These are phyloP conservation scores for Oenanthe javanica DNA, from an alignment of 140 eudicot species.

Conservation along the genomic window DNA sequence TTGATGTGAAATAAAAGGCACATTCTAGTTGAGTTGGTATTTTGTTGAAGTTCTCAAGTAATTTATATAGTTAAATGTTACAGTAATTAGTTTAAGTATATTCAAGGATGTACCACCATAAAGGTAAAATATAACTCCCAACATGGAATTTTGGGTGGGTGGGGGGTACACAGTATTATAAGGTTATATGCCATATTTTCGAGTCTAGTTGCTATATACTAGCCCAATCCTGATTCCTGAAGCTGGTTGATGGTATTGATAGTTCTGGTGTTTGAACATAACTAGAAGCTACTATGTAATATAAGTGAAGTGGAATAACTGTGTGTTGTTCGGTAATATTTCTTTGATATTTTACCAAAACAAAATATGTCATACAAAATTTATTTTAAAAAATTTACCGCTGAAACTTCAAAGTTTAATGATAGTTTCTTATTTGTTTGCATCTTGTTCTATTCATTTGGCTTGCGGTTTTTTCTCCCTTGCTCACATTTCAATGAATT, in stretches of 20 bases:
- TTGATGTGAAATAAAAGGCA: background rate
- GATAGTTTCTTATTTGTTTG: background rate
- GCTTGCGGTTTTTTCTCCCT: background rate
- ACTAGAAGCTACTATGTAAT: background rate
- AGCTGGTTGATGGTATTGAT: background rate
- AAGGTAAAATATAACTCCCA: background rate
- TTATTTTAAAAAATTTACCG: background rate
- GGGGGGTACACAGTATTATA: too few relatives aligned
- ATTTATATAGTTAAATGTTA: background rate
- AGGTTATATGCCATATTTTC: background rate
- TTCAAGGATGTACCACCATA: background rate
- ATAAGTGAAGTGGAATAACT: background rate
- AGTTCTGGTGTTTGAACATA: too few relatives aligned
- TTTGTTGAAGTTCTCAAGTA: background rate
- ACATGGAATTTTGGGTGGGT: too few relatives aligned
- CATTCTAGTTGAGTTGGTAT: background rate
- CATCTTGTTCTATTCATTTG: background rate
- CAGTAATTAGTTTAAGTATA: background rate
- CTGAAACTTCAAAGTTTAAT: background rate
- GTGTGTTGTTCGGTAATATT: background rate
- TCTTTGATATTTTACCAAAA: too few relatives aligned
- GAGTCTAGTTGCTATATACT: background rate
- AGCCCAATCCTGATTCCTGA: background rate
- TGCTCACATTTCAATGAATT: background rate
- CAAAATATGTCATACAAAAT: background rate